phyloP scores from a whole-genome alignment of 352 stramenopile species.

The Pythium monospermum region DNA sequence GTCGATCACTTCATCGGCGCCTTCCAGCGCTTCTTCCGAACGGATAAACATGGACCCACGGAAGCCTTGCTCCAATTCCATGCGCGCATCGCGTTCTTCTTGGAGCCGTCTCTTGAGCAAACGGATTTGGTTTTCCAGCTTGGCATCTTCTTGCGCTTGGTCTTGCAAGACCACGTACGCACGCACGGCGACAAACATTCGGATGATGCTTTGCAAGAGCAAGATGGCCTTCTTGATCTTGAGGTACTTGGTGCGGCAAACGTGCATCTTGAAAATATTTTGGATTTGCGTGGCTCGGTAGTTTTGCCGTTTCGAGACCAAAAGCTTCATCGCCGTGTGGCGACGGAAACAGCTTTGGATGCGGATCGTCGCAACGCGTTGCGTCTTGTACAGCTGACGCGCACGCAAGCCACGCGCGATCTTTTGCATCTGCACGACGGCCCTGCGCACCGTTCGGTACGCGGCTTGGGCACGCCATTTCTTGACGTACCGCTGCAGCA shows the following conservation, averaged over 20 bases:
- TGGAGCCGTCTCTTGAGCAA: conserved; percentile 89
- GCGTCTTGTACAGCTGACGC: conserved; percentile 50
- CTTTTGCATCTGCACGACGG: conserved; percentile 56
- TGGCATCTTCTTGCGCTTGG: conserved; percentile 92
- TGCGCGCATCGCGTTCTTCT: conserved; percentile 84
- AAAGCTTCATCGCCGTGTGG: conserved; percentile 49
- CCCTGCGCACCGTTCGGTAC: conserved; percentile 54
- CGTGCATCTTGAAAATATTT: conserved; percentile 80
- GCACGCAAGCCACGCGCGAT: conserved; percentile 41
- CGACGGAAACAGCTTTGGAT: conserved; percentile 69
- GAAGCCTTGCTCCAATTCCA: conserved; percentile 72
- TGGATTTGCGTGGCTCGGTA: conserved; percentile 80
- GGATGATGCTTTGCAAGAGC: conserved; percentile 77
- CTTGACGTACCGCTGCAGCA: conserved; percentile 78
- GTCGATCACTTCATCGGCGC: conserved; percentile 80
- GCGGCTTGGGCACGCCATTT: conserved; percentile 71
- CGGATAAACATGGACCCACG: conserved; percentile 76
- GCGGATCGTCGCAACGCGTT: conserved; percentile 49
- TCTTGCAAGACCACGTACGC: conserved; percentile 67
- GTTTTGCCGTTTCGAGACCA: conserved; percentile 54
- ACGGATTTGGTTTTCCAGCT: conserved; percentile 95
- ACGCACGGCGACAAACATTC: conserved; percentile 75
- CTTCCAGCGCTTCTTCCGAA: conserved; percentile 72
- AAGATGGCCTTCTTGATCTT: conserved; percentile 65
- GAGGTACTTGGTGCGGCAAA: conserved; percentile 55